Percentiles rank a stretch among this genome's conserved stretches.
Conservation (phyloP, 2,329 filamentous ascomycete genomes). For the Ophiosphaerella herpotricha region DNA sequence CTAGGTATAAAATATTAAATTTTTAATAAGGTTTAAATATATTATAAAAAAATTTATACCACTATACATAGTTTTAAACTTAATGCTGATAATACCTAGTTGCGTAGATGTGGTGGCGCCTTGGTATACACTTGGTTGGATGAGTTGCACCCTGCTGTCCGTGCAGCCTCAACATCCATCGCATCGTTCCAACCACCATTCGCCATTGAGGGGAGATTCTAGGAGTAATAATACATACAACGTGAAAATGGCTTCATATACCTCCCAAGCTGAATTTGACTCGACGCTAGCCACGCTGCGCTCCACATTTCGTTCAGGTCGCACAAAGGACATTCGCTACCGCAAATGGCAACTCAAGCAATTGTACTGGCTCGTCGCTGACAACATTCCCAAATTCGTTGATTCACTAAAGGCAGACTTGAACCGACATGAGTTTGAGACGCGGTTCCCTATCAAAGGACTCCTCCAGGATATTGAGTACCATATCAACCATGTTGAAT, state of each 20-base stretch:
- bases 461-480: not conserved
- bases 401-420: not conserved
- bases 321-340: constrained; percentile 2
- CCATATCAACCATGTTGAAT: not conserved
- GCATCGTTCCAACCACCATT: too few relatives aligned
- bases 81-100: too few relatives aligned
- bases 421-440: not conserved
- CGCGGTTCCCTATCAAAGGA: not conserved
- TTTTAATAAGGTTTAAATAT: too few relatives aligned
- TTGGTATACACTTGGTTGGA: too few relatives aligned
- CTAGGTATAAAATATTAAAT: too few relatives aligned
- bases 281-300: not conserved
- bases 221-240: too few relatives aligned
- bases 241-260: not conserved
- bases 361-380: constrained; percentile 1
- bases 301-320: not conserved
- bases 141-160: too few relatives aligned
- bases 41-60: too few relatives aligned
- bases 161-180: too few relatives aligned
- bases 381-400: not conserved
- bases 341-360: constrained; percentile 5
- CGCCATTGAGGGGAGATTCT: too few relatives aligned
- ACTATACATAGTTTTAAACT: too few relatives aligned
- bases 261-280: not conserved
- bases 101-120: too few relatives aligned